Evolutionary conservation across 2,329 filamentous ascomycete genomes (phyloP), one percentile per base, ranked within the genome.

Genomic region (Phyllosticta citribraziliensis): DNA sequence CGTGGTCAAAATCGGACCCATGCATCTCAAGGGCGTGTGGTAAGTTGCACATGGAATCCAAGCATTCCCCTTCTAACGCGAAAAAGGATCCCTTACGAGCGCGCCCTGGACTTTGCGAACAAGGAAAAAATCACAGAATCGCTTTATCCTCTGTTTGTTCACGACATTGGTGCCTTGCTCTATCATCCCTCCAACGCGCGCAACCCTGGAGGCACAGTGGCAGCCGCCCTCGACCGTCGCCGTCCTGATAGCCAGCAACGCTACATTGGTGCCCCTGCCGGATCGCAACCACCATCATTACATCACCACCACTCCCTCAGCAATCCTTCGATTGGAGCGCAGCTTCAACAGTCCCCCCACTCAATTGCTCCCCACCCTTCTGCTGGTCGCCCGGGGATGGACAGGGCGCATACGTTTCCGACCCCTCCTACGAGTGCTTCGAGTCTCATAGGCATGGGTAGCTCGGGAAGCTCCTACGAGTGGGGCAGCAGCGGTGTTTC

Each of bases 81-180:
- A 5, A 10, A 19, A 67, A 97, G 92, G 92, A 99, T 99, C 70
- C 94, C 94, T 1, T 97, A 96, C 69, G 94, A 97, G 68, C 88
- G 94, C 66, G 94, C 94, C n/a, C 79, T 99, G 59, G 94, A 97
- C 69, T 97, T 99, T 73, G 94, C 94, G 66, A 99, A 99, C 79
- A 97, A 97, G 82, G 94, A 99, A 76, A 97, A 97, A 78, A 99
- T 97, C 65, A 97, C 94, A 0, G 93, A 97, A 76, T 79, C 92
- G 55, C 79, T 97, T 60, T 99, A 97, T 74, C 94, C 94, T 58
- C 80, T 99, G 56, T 99, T 99, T 73, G 94, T 97, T 50, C 92
- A 97, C 76, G 96, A 97, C 76, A 97, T 97, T 72, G 91, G 91
- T 63, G 88, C 91, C 62, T 81, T 97, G 65, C 83, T 97, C 56